Percentiles rank a stretch among this genome's conserved stretches.
These are phyloP conservation scores for Tuber aestivum DNA, from an alignment of 495 filamentous ascomycete genomes.

Conservation along the genomic window DNA sequence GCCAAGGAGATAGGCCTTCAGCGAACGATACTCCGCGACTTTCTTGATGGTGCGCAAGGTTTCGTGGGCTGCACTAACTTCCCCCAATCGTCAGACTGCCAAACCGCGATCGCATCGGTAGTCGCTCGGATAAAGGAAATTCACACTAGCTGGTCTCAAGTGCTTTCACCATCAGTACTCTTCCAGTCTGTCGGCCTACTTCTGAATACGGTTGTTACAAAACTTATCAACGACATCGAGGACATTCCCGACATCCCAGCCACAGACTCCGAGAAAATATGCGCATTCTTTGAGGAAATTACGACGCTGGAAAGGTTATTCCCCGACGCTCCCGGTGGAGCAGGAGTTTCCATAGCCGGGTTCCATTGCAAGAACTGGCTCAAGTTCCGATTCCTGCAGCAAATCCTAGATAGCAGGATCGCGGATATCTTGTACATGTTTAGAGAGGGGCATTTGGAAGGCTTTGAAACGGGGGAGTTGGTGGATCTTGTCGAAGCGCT, in stretches of 20 bases:
- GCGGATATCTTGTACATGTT: slow-evolving; percentile 84
- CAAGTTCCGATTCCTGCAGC: slow-evolving; percentile 78
- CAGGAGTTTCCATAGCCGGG: slow-evolving; percentile 58
- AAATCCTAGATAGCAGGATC: slow-evolving; percentile 83
- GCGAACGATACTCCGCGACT: slow-evolving; percentile 72
- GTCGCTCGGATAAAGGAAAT: slow-evolving; percentile 63
- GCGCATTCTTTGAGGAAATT: slow-evolving; percentile 65
- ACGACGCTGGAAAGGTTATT: slow-evolving; percentile 67
- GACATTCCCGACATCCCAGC: slow-evolving; percentile 82
- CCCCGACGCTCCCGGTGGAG: slow-evolving; percentile 46
- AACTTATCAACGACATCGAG: slow-evolving; percentile 76
- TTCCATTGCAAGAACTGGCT: slow-evolving; percentile 81
- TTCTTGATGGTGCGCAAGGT: slow-evolving; percentile 69
- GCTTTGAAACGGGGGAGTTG: slow-evolving; percentile 78
- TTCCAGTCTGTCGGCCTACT: slow-evolving; percentile 80
- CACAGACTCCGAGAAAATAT: slow-evolving; percentile 73
- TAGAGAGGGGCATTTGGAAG: slow-evolving; percentile 76
- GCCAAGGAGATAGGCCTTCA: slow-evolving; percentile 80
- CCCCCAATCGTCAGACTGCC: slow-evolving; percentile 60
- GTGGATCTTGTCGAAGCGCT: slow-evolving; percentile 79
- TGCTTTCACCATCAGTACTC: slow-evolving; percentile 74
- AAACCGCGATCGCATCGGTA: slow-evolving; percentile 63
- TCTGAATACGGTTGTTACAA: slow-evolving; percentile 69
- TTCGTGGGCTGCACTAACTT: slow-evolving; percentile 58
- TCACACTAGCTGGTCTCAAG: slow-evolving; percentile 66